Conservation (phyloP, 306 rosid genomes). For the Leucaena leucocephala region DNA sequence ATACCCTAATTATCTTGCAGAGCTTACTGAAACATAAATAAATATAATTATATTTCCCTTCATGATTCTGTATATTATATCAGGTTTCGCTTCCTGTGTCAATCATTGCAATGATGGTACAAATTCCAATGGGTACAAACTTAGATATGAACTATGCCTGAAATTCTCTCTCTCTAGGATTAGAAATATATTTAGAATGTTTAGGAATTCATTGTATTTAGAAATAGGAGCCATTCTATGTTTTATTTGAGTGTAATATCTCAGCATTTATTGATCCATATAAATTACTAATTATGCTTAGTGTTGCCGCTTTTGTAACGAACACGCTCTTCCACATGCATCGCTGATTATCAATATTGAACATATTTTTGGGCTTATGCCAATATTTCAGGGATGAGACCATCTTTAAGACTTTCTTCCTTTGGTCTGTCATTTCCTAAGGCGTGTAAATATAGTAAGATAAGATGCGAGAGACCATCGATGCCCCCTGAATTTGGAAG, state of each 20-base stretch:
- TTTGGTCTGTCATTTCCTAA: slow-evolving; percentile 31
- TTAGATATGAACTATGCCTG: slow-evolving; percentile 17
- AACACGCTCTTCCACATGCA: slow-evolving; percentile 26
- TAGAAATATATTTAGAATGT: background rate
- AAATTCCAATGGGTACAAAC: background rate
- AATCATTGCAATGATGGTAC: slow-evolving; percentile 11
- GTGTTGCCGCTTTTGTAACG: slow-evolving; percentile 19
- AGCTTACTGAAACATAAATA: background rate
- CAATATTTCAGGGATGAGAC: slow-evolving; percentile 8
- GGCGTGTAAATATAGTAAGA: slow-evolving; percentile 21
- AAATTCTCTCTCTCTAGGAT: background rate
- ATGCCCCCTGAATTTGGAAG: slow-evolving; percentile 41
- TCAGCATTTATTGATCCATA: background rate
- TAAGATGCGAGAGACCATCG: slow-evolving; percentile 7
- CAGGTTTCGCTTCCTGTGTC: slow-evolving; percentile 12
- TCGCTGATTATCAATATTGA: slow-evolving; percentile 7
- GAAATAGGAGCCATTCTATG: slow-evolving; percentile 1
- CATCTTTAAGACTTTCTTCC: slow-evolving; percentile 26
- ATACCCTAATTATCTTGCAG: background rate
- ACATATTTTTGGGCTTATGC: slow-evolving; percentile 27
- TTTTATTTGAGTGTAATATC: background rate
- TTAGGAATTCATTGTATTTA: background rate
- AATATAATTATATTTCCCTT: too few relatives aligned
- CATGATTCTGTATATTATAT: slow-evolving; percentile 13
- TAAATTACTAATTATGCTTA: slow-evolving; percentile 1